Evolutionary conservation across 352 stramenopile genomes (phyloP).

Genomic region (Sclerospora graminicola): DNA sequence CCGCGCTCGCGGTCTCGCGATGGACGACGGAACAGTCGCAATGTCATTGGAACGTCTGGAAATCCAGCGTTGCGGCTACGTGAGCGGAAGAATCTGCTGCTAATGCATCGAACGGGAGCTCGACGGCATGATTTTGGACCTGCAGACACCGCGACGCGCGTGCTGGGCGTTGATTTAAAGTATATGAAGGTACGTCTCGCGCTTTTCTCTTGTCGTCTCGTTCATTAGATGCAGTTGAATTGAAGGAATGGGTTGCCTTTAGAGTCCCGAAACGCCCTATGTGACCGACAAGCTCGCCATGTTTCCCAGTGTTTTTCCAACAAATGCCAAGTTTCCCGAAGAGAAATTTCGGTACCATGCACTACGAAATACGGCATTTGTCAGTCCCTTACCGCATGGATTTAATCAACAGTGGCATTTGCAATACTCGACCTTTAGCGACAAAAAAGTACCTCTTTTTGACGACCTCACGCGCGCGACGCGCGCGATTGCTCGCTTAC

Average conservation of each 20-base stretch:
- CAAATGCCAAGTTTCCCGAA: slow-evolving; percentile 60
- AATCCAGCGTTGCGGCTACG: slow-evolving; percentile 45
- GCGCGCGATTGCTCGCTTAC: slow-evolving; percentile 33
- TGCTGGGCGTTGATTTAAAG: slow-evolving; percentile 55
- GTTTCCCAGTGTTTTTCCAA: slow-evolving; percentile 63
- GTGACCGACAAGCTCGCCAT: slow-evolving; percentile 59
- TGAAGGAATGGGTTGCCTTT: no score
- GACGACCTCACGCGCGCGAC: slow-evolving; percentile 47
- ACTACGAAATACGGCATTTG: slow-evolving; percentile 58
- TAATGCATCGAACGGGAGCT: slow-evolving; percentile 58
- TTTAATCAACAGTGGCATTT: slow-evolving; percentile 76
- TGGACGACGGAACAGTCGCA: slow-evolving; percentile 18
- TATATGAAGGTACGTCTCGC: slow-evolving; percentile 53
- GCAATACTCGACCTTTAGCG: slow-evolving; percentile 78
- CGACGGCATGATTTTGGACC: slow-evolving; percentile 36
- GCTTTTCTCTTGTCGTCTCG: no score
- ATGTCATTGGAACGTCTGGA: slow-evolving; percentile 31
- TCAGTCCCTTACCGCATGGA: slow-evolving; percentile 61
- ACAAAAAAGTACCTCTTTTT: slow-evolving; percentile 68
- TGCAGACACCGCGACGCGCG: slow-evolving; percentile 35
- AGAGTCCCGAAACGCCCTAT: slow-evolving; percentile 59
- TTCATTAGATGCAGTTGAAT: no score
- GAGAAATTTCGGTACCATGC: slow-evolving; percentile 77
- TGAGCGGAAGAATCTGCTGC: slow-evolving; percentile 61
- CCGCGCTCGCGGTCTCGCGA: slow-evolving; percentile 36